Evolutionary conservation across 192 early-diverging fungal species (phyloP).

Genomic region (Coemansia sp.): DNA sequence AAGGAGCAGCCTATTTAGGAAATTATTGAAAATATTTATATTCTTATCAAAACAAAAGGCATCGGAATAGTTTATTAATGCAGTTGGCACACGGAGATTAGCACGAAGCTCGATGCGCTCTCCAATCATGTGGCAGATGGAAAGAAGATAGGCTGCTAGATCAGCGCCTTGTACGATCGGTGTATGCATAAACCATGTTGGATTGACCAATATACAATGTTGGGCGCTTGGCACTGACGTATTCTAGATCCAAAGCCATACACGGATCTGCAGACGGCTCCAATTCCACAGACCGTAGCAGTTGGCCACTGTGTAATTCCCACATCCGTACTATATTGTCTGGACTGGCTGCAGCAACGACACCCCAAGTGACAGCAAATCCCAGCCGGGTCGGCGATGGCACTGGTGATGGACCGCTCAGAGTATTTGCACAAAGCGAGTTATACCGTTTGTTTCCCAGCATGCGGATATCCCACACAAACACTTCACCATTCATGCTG

Average conservation of each 20-base stretch:
- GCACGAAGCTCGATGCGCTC: too few species aligned
- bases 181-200: neutral
- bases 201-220: neutral
- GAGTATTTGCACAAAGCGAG: neutral
- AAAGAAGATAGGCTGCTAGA: neutral
- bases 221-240: neutral
- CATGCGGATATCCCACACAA: conserved; percentile 45
- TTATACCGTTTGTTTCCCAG: neutral
- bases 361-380: conserved; percentile 17
- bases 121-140: neutral
- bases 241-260: neutral
- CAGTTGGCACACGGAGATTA: too few species aligned
- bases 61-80: too few species aligned
- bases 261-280: neutral
- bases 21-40: too few species aligned
- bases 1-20: neutral
- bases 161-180: neutral
- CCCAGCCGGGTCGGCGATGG: conserved; percentile 24
- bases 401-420: neutral
- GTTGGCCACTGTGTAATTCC: conserved; percentile 22
- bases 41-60: too few species aligned
- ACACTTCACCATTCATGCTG: conserved; percentile 35
- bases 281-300: conserved; percentile 14
- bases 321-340: conserved; percentile 37
- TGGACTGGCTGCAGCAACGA: conserved; percentile 27